Percentiles rank a stretch among this genome's conserved stretches.
These are phyloP conservation scores for Urtica urens DNA, from an alignment of 306 rosid genomes.

Conservation along the genomic window DNA sequence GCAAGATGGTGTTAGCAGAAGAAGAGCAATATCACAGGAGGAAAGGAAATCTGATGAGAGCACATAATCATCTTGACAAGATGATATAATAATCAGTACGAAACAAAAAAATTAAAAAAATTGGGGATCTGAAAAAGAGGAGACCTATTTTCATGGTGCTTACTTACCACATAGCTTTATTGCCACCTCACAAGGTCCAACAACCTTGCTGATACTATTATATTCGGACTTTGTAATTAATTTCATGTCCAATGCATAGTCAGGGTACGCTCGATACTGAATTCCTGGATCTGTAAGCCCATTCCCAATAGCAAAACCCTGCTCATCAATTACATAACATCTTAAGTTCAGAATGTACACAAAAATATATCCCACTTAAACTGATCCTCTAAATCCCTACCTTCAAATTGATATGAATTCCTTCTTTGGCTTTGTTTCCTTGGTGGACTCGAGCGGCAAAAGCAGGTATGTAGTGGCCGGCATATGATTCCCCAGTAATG, in stretches of 20 bases:
- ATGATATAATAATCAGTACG: no score
- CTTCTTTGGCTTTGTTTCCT: slow-evolving; percentile 93
- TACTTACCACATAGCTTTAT: slow-evolving; percentile 73
- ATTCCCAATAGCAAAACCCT: slow-evolving; percentile 98
- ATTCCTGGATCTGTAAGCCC: slow-evolving; percentile 95
- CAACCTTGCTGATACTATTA: slow-evolving; percentile 52
- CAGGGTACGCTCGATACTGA: slow-evolving; percentile 86
- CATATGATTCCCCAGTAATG: slow-evolving; percentile 96
- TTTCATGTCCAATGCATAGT: slow-evolving; percentile 78
- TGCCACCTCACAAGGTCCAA: slow-evolving; percentile 78
- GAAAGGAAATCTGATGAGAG: neutral
- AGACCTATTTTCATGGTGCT: slow-evolving; percentile 3
- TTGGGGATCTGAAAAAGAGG: neutral
- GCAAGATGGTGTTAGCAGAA: neutral
- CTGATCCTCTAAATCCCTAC: no score
- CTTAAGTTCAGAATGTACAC: no score
- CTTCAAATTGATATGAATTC: slow-evolving; percentile 87
- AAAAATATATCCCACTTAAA: no score
- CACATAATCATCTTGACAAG: no score
- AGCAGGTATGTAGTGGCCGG: slow-evolving; percentile 98
- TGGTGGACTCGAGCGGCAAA: slow-evolving; percentile 82
- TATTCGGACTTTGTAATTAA: slow-evolving; percentile 52
- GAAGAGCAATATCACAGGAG: neutral
- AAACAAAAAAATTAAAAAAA: neutral
- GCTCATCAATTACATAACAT: no score